These are phyloP conservation scores for Coemansia reversa DNA, from an alignment of 192 early-diverging fungal genomes.

Conservation along the genomic window DNA sequence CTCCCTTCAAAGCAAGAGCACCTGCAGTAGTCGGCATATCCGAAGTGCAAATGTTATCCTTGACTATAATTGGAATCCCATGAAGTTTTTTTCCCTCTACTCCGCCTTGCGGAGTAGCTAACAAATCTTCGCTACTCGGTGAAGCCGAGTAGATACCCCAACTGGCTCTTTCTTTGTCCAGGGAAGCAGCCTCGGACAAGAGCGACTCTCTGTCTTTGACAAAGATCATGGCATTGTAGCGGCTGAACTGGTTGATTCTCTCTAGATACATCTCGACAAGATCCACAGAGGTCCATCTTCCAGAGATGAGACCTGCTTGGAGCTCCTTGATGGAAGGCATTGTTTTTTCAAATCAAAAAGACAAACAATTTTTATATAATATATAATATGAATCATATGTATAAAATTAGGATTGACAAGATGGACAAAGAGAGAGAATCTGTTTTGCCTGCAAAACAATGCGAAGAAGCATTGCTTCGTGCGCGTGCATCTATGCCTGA, in stretches of 20 bases:
- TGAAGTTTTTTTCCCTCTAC: slow-evolving; percentile 12
- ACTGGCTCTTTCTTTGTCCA: slow-evolving; percentile 6
- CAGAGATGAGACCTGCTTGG: slow-evolving; percentile 12
- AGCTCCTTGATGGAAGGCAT: neutral
- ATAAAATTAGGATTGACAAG: too few relatives aligned
- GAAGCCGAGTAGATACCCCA: too few relatives aligned
- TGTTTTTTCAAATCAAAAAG: too few relatives aligned
- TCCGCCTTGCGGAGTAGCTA: too few relatives aligned
- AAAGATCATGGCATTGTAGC: slow-evolving; percentile 10
- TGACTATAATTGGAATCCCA: slow-evolving; percentile 14
- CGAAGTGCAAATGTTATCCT: slow-evolving; percentile 8
- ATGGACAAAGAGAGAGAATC: too few relatives aligned
- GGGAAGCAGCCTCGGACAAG: slow-evolving; percentile 6
- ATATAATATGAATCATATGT: too few relatives aligned
- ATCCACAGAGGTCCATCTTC: slow-evolving; percentile 16
- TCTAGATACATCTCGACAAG: slow-evolving; percentile 12
- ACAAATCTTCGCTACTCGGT: too few relatives aligned
- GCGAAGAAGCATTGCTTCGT: too few relatives aligned
- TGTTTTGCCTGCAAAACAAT: too few relatives aligned
- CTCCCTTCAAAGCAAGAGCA: slow-evolving; percentile 7
- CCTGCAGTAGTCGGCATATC: slow-evolving; percentile 17
- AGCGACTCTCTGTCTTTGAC: slow-evolving; percentile 10
- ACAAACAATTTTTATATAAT: too few relatives aligned
- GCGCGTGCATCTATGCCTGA: too few relatives aligned
- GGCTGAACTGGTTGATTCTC: slow-evolving; percentile 3